phyloP scores from a whole-genome alignment of 176 grass and related monocot species.

The Echinochloa phyllopogon region DNA sequence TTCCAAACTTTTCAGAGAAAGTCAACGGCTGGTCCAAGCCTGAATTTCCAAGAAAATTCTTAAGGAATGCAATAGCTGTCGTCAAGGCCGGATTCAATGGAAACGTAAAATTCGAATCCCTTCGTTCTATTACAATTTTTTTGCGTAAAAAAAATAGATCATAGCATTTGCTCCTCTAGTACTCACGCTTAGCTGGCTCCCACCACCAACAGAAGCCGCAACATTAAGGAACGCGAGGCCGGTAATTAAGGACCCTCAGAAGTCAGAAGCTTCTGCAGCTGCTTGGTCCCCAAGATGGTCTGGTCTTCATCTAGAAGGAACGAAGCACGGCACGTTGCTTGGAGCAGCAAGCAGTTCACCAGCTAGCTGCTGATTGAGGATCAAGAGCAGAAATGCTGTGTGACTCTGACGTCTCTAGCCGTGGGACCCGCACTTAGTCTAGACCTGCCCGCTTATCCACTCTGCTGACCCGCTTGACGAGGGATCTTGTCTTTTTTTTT shows the following conservation, averaged over 20 bases:
- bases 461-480: not conserved
- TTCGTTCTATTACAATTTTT: not conserved
- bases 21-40: not conserved
- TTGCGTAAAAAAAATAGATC: not conserved
- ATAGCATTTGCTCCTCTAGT: not conserved
- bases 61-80: not conserved
- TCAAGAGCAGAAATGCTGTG: not conserved
- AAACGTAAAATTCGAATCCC: not conserved
- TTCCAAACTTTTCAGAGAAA: not conserved
- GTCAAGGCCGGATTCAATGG: not conserved
- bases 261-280: conserved; percentile 29
- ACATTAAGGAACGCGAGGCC: not conserved
- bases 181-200: conserved; percentile 5
- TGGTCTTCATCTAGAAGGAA: conserved; percentile 47
- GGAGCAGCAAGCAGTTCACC: not conserved
- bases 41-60: not conserved
- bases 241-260: not conserved
- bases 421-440: not conserved
- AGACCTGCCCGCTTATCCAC: conserved; percentile 24
- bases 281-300: conserved; percentile 34
- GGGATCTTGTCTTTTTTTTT: too few species aligned
- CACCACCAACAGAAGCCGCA: not conserved
- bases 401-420: not conserved
- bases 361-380: not conserved
- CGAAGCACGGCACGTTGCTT: not conserved